A percentile compares a stretch with the other conserved stretches of the same genome.
These are phyloP conservation scores for Ophiostoma sp. DNA, from an alignment of 2,329 filamentous ascomycete species.

Conservation along the genomic window DNA sequence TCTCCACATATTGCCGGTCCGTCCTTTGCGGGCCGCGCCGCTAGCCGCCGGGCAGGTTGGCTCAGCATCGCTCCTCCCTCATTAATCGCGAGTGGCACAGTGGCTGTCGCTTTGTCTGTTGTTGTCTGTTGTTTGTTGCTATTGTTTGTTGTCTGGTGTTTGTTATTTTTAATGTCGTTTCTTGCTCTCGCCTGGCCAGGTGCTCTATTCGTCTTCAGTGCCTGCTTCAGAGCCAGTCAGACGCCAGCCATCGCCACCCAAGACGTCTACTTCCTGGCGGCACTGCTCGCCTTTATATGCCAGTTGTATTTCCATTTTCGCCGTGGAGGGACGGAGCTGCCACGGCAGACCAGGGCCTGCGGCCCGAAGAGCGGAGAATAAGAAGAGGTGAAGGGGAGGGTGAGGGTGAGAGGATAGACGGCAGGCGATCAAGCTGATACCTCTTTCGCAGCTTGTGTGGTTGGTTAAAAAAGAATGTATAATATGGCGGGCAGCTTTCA, in stretches of 20 bases:
- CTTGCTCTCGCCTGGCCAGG: not conserved
- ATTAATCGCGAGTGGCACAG: not conserved
- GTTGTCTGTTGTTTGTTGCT: not conserved
- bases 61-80: not conserved
- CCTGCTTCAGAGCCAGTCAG: no score
- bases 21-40: not conserved
- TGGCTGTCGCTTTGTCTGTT: not conserved
- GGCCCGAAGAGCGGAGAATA: not conserved
- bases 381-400: not conserved
- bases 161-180: not conserved
- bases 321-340: not conserved
- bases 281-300: no score
- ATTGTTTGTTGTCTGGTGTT: not conserved
- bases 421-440: no score
- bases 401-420: not conserved
- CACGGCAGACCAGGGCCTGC: slow-evolving; percentile 2
- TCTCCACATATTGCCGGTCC: slow-evolving; percentile 8
- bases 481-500: not conserved
- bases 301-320: not conserved
- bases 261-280: no score
- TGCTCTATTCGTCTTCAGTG: no score
- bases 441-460: no score
- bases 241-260: no score
- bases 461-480: not conserved
- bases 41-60: not conserved